These are phyloP conservation scores for Kregervanrija fluxuum DNA, from an alignment of 805 yeast genomes.

Conservation along the genomic window DNA sequence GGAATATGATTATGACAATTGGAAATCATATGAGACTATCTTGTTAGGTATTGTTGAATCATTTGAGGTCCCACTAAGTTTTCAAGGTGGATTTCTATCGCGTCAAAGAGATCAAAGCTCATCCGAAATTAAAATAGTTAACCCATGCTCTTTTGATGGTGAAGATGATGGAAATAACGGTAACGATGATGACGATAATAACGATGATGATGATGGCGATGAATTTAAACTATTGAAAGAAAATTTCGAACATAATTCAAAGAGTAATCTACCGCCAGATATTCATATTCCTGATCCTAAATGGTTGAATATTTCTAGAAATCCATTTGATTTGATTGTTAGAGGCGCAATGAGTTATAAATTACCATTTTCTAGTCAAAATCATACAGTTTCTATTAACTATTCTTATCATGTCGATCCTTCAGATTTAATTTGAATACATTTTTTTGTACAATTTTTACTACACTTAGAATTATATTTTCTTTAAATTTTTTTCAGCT, in stretches of 20 bases:
- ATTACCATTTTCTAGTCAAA: slow-evolving; percentile 53
- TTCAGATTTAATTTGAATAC: neutral
- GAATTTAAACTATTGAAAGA: neutral
- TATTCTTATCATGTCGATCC: slow-evolving; percentile 55
- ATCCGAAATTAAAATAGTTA: slow-evolving; percentile 63
- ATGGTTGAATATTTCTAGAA: slow-evolving; percentile 68
- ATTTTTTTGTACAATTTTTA: neutral
- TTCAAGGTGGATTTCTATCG: slow-evolving; percentile 72
- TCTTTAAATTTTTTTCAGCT: no score
- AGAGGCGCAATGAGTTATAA: slow-evolving; percentile 77
- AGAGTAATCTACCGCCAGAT: slow-evolving; percentile 1
- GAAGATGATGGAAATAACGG: slow-evolving; percentile 13
- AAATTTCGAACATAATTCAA: neutral
- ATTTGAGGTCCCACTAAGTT: slow-evolving; percentile 67
- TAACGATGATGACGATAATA: slow-evolving; percentile 14
- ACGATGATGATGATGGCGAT: slow-evolving; percentile 5
- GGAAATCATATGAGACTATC: slow-evolving; percentile 39
- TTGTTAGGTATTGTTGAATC: slow-evolving; percentile 60
- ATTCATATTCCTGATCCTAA: slow-evolving; percentile 30
- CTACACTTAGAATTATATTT: no score
- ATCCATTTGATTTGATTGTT: slow-evolving; percentile 80
- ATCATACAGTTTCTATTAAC: slow-evolving; percentile 54
- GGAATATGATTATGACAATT: neutral
- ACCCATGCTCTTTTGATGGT: slow-evolving; percentile 52
- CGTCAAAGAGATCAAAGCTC: slow-evolving; percentile 50